Evolutionary conservation across 495 filamentous ascomycete genomes (phyloP).

Genomic region (Hypoxylon cercidicola): DNA sequence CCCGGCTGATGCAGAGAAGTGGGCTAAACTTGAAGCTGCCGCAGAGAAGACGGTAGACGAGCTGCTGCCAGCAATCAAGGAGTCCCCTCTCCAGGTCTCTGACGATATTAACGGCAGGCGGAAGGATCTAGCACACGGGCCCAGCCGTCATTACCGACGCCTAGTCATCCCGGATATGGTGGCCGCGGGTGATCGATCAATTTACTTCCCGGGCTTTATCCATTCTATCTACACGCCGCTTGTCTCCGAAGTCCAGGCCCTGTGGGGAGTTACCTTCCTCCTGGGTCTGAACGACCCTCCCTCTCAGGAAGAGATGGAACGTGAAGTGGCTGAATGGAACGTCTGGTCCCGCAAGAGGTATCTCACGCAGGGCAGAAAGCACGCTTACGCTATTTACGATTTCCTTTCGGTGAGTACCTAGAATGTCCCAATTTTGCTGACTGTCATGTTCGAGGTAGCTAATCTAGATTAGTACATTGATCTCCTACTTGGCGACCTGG

Average conservation of each 20-base stretch:
- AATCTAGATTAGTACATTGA: constrained; percentile 35
- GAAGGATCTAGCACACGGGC: constrained; percentile 24
- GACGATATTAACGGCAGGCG: constrained; percentile 4
- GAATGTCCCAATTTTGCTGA: background rate
- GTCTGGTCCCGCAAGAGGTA: constrained; percentile 54
- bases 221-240: constrained; percentile 46
- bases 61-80: constrained; percentile 26
- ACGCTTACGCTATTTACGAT: constrained; percentile 48
- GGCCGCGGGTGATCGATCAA: constrained; percentile 40
- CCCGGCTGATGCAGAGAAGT: constrained; percentile 23
- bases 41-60: constrained; percentile 31
- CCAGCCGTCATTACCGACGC: constrained; percentile 40
- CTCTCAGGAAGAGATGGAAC: constrained; percentile 39
- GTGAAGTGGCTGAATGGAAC: constrained; percentile 47
- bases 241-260: constrained; percentile 44
- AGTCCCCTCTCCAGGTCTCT: constrained; percentile 20
- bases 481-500: constrained; percentile 29
- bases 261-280: constrained; percentile 44
- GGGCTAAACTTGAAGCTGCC: constrained; percentile 22
- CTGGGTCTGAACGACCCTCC: constrained; percentile 44
- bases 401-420: constrained; percentile 34
- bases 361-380: constrained; percentile 29
- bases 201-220: constrained; percentile 48
- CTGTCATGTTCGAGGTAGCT: constrained; percentile 3
- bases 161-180: constrained; percentile 27